Evolutionary conservation across 768 basidiomycete species (phyloP), one percentile per base, ranked within the genome.

Genomic region (Auriscalpium microsporum): DNA sequence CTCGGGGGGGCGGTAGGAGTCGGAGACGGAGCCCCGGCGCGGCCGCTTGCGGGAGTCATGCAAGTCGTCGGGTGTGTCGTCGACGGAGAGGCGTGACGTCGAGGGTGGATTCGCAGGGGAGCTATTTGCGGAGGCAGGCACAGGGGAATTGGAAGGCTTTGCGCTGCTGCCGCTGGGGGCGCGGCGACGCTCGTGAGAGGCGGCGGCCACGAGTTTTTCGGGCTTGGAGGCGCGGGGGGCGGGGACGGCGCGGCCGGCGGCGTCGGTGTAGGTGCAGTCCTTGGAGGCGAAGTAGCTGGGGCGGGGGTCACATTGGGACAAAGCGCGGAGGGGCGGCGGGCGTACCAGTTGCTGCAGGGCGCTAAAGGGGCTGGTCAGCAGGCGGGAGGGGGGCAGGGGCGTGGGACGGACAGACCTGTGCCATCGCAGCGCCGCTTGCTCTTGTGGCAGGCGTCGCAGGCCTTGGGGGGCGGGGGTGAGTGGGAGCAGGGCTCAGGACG

Each of bases 401-500:
- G 17, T 33, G 49, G 35, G 53, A 54, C 50, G 73, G 21, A 82
- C 56, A 58, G 21, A 85, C 86, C 83, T 58, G 85, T 87, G 35
- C 87, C 87, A 69, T 90, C 87, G 70, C 88, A 90, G 48, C 88
- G 81, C 23, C 89, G 81, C 66, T 91, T 91, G 71, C 82, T 84
- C 68, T 86, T 88, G 67, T 91, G 90, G 67, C 89, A 91, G 52
- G 86, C 84, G 69, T 89, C 86, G 69, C 89, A 90, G 49, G 89
- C 78, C 78, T 79, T 55, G 36, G n/a, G 21, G 21, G 21, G 21
- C 21, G 21, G 45, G 19, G 45, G 53, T 21, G 48, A 3, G 37
- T 10, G 23, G 33, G 44, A 56, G 55, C 38, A 50, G 38, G n/a
- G n/a, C n/a, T n/a, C n/a, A n/a, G n/a, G n/a, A n/a, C 14, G 4